Conservation (phyloP, 352 stramenopile genomes). For the Phytophthora sansomeana region DNA sequence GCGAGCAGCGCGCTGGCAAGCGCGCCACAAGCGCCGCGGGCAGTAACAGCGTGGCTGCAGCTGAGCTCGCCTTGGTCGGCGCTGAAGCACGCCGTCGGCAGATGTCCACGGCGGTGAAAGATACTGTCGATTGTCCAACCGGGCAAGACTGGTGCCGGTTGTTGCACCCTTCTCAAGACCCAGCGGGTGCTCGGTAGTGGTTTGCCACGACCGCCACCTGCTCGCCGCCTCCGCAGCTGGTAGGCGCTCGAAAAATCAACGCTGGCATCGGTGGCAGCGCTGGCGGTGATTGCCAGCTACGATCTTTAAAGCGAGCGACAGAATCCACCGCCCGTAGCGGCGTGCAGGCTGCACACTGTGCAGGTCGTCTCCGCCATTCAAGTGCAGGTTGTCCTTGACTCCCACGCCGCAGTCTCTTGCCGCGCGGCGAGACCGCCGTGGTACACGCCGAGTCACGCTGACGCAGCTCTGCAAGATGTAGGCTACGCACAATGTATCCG, state of each 20-base stretch:
- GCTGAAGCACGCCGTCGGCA: background rate
- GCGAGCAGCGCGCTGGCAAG: conserved; percentile 17
- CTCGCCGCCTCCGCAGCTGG: conserved; percentile 22
- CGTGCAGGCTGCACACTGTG: too few species aligned
- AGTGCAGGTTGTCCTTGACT: background rate
- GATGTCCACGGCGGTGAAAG: conserved; percentile 32
- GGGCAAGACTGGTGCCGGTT: conserved; percentile 12
- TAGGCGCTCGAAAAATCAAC: conserved; percentile 31
- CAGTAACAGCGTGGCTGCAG: conserved; percentile 14
- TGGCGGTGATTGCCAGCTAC: background rate
- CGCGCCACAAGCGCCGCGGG: background rate
- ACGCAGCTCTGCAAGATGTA: conserved; percentile 11
- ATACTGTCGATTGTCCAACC: conserved; percentile 33
- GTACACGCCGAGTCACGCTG: conserved; percentile 15
- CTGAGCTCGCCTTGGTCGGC: background rate
- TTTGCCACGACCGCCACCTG: background rate
- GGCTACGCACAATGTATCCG: background rate
- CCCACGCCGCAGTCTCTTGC: conserved; percentile 14
- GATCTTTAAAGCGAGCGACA: conserved; percentile 10
- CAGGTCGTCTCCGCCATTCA: background rate
- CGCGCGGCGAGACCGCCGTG: conserved; percentile 14
- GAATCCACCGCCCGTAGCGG: background rate
- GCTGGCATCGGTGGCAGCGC: background rate
- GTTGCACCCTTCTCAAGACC: conserved; percentile 29
- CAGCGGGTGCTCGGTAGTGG: conserved; percentile 33